Base-by-base conservation (phyloP, 169 alveolate species). In the Plasmodium vinckei region DNA sequence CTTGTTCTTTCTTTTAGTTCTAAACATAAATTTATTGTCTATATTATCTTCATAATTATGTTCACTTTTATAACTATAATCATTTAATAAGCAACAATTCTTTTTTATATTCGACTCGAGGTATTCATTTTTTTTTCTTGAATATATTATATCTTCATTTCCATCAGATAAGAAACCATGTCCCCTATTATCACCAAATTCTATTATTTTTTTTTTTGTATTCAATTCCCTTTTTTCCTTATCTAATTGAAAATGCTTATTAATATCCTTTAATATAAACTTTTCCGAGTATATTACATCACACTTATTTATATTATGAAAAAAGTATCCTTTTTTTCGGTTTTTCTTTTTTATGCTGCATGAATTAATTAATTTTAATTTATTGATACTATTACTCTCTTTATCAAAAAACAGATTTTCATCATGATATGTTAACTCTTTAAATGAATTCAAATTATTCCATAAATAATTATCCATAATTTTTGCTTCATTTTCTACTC, bases 281-380 rank as follows among this genome's bases (percentile, higher is more conserved):
- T 82, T 82, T 12, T 44, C 27, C 6, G 90, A 51, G 12, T 82
- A 54, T 21, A 61, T 42, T 9, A 82, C 23, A 27, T 82, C 90
- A 19, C 82, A 57, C 2, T 67, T 60, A 67, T 25, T 42, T 49
- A 82, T 17, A 49, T 67, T 23, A 82, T 67, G 84, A 82, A 82
- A 46, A 9, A 82, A 46, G 56, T 19, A 82, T 1, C 17, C 12
- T 0, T 21, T 67, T 51, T 67, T 82, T 67, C 84, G 65, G 19
- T 67, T 61, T 82, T 67, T 82, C 47, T 71, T 70, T 42, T 15
- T 67, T 67, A 12, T 46, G 1, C 3, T 82, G 44, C 53, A 13
- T 49, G 5, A 19, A 13, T 53, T 46, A 19, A 67, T 13, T 65
- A 39, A n/a, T n/a, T 19, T 13, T 12, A 19, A 15, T 17, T 65